Base-by-base conservation (phyloP, 176 grass and related monocot genomes). In the Neostapfia colusana region DNA sequence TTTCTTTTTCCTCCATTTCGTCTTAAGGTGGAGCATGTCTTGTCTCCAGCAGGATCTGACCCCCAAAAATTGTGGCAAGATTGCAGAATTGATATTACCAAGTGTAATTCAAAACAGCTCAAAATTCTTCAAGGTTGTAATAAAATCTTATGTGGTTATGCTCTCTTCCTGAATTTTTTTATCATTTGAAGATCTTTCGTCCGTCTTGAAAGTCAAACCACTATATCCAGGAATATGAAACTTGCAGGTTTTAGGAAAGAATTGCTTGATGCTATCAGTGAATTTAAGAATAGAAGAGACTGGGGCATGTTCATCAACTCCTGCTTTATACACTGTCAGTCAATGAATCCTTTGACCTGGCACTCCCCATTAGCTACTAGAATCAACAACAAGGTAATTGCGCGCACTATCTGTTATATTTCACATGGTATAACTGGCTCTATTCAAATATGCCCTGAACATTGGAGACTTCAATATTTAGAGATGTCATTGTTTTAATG, bases 291-390 rank as follows among this genome's bases (percentile, higher is more conserved):
- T 39, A 91, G 73, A 88, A 91, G 54, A 24, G 79, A 82, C 11
- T 91, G 88, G 92, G 92, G 85, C 18, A 94, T 94, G 77, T 91
- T 94, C 76, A 85, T 94, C 26, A 21, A 91, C 82, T 91, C 92
- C 9, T 94, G 92, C 84, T 94, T 84, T 81, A 82, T 84, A 80
- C 88, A 94, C 65, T 94, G 88, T 44, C 88, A 94, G 54, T 88
- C 88, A 3, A 72, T 86, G 85, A 84, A 80, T 38, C 53, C 81
- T 75, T 39, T 91, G 62, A 70, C 72, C 44, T 94, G 92, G 92
- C 85, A 91, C 63, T 88, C 88, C n/a, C 85, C 92, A 23, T 74
- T 73, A 73, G 81, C 79, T 67, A 63, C 88, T 55, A 82, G 88
- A 86, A 83, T 94, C 36, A 88, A 91, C 67, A 81, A 89, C 51